Evolutionary conservation across 2,329 filamentous ascomycete genomes (phyloP).

Genomic region (Ophiostoma triangulosporum): DNA sequence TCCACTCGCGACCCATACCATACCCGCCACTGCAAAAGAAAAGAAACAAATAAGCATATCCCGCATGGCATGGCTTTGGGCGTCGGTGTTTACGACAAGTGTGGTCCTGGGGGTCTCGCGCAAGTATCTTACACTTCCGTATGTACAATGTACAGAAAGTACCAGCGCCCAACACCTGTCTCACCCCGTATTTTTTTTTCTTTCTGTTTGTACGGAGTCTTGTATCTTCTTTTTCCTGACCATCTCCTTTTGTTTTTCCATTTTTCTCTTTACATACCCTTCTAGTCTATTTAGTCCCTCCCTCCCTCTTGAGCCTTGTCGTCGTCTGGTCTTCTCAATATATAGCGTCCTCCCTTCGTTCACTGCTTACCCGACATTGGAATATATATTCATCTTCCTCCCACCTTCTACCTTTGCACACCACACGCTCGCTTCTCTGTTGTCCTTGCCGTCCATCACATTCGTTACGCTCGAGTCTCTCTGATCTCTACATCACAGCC

Average conservation of each 20-base stretch:
- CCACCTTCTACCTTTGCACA: too few species aligned
- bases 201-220: neutral
- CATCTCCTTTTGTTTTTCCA: neutral
- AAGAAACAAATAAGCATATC: too few species aligned
- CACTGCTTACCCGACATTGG: neutral
- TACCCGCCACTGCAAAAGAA: too few species aligned
- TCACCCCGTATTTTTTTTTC: neutral
- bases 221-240: neutral
- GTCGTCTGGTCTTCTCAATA: neutral
- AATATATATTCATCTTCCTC: neutral
- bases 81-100: too few species aligned
- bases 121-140: too few species aligned
- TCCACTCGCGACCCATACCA: too few species aligned
- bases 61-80: too few species aligned
- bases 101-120: too few species aligned
- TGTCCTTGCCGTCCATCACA: neutral
- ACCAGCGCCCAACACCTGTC: neutral
- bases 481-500: neutral
- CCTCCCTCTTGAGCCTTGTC: neutral
- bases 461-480: neutral
- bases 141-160: too few species aligned
- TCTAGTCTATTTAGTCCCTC: neutral
- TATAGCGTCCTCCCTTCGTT: neutral
- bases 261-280: neutral
- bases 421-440: neutral